Percentiles rank a stretch among this genome's conserved stretches.
Evolutionary conservation across 1,284 basidiomycete species (phyloP).

Genomic region (Schizopora paradoxa): DNA sequence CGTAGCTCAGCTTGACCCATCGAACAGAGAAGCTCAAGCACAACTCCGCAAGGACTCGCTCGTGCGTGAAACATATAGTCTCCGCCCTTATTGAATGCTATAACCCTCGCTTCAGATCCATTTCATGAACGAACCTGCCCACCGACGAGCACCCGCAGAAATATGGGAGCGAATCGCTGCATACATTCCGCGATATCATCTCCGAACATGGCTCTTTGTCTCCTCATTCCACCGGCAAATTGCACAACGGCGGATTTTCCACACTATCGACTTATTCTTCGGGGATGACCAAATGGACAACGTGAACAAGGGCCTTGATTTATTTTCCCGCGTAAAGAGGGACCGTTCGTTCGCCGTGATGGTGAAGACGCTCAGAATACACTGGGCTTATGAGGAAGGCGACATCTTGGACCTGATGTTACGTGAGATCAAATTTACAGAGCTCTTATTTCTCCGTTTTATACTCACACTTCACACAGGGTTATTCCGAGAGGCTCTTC

Average conservation of each 20-base stretch:
- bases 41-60: constrained; percentile 42
- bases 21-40: constrained; percentile 47
- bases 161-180: constrained; percentile 61
- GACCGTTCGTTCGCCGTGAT: constrained; percentile 53
- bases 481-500: constrained; percentile 53
- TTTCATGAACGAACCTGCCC: constrained; percentile 48
- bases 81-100: background rate
- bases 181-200: constrained; percentile 55
- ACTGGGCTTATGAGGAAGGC: constrained; percentile 63
- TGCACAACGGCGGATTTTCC: constrained; percentile 56
- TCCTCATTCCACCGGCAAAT: constrained; percentile 59
- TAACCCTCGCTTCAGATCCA: constrained; percentile 36
- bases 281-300: constrained; percentile 52
- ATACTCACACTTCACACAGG: constrained; percentile 27
- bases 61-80: constrained; percentile 28
- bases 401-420: constrained; percentile 60
- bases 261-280: constrained; percentile 58
- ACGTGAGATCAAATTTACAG: constrained; percentile 33
- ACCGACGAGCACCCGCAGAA: constrained; percentile 54
- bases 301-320: constrained; percentile 52
- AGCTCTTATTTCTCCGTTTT: background rate
- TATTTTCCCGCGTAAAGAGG: constrained; percentile 57
- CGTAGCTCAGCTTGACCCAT: constrained; percentile 52
- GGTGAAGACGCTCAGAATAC: constrained; percentile 51
- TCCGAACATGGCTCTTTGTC: constrained; percentile 59